Conservation (phyloP, 345 rosid genomes). For the Camelina neglecta region DNA sequence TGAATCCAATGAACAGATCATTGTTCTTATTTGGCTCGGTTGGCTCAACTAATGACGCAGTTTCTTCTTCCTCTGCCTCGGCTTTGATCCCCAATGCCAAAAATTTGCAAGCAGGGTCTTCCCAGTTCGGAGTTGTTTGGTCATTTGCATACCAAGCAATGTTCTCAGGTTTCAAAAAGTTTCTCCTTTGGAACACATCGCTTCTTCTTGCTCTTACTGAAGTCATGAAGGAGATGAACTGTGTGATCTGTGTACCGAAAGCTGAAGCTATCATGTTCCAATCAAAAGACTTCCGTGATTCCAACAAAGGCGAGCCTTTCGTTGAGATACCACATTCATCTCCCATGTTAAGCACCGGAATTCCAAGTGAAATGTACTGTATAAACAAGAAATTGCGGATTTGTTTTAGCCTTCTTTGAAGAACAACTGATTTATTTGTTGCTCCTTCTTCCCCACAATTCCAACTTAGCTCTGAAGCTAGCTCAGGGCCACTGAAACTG, state of each 20-base stretch:
- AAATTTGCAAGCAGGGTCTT: slow-evolving; percentile 68
- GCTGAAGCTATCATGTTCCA: slow-evolving; percentile 71
- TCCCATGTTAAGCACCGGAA: slow-evolving; percentile 93
- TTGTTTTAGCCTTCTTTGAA: slow-evolving; percentile 85
- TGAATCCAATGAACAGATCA: slow-evolving; percentile 66
- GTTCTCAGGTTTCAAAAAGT: slow-evolving; percentile 71
- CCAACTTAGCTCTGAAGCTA: slow-evolving; percentile 85
- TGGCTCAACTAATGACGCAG: slow-evolving; percentile 43
- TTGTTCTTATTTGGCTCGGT: slow-evolving; percentile 46
- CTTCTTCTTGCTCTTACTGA: slow-evolving; percentile 65
- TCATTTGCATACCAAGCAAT: slow-evolving; percentile 79
- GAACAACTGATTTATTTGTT: slow-evolving; percentile 64
- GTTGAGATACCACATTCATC: slow-evolving; percentile 93
- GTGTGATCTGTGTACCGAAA: slow-evolving; percentile 69
- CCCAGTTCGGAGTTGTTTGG: slow-evolving; percentile 78
- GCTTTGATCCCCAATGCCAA: slow-evolving; percentile 74
- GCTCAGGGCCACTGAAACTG: slow-evolving; percentile 66
- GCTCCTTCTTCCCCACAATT: slow-evolving; percentile 97
- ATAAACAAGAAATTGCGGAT: slow-evolving; percentile 81
- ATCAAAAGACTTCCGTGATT: slow-evolving; percentile 59
- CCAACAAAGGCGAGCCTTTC: slow-evolving; percentile 65
- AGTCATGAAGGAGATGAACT: slow-evolving; percentile 74
- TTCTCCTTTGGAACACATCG: slow-evolving; percentile 68
- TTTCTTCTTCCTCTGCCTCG: slow-evolving; percentile 45
- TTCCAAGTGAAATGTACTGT: slow-evolving; percentile 72